Base-by-base conservation (phyloP, 202 grass and related monocot genomes). In the Carex sylvatica region DNA sequence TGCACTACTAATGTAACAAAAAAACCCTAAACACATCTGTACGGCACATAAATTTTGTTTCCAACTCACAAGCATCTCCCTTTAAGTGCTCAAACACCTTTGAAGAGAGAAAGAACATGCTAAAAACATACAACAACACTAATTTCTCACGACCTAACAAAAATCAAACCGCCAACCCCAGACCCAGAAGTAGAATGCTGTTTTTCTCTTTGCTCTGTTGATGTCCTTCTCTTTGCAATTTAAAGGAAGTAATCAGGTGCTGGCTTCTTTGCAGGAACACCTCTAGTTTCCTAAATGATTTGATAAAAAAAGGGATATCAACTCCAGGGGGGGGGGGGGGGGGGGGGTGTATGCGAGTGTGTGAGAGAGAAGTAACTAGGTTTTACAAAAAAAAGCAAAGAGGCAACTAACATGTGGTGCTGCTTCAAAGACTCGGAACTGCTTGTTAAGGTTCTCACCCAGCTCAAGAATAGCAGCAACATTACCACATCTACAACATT, bases 391-490 rank as follows among this genome's bases (percentile, higher is more conserved):
- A 44, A 74, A 53, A 53, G 46, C 14, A 19, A 46, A 51, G 59
- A 86, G 6, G 79, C 53, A 28, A 93, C 92, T 58, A 87, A 99
- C 96, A 92, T 96, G 96, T 62, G 96, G 93, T 26, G 96, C 96
- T 24, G 96, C 93, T 87, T 99, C 96, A 85, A 99, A 99, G 40
- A 99, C 96, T 1, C 91, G 84, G 62, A 99, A 99, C 81, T 96
- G 72, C 83, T 96, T 93, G 78, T 88, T 88, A 42, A 99, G 83
- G 86, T 93, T 99, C 91, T 96, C 93, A 61, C 93, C 93, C 87
- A 99, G 84, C 89, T 93, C 96, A 20, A 99, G 89, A 81, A 99
- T 99, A 84, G 96, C 96, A 88, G 96, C 96, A 38, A 99, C 93
- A 89, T 99, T 99, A 65, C 96, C 96, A 84, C 96, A 99, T 86